Percentiles rank a stretch among this genome's conserved stretches.
These are phyloP conservation scores for Tolypocladium ovalisporum DNA, from an alignment of 2,329 filamentous ascomycete genomes.

Conservation along the genomic window DNA sequence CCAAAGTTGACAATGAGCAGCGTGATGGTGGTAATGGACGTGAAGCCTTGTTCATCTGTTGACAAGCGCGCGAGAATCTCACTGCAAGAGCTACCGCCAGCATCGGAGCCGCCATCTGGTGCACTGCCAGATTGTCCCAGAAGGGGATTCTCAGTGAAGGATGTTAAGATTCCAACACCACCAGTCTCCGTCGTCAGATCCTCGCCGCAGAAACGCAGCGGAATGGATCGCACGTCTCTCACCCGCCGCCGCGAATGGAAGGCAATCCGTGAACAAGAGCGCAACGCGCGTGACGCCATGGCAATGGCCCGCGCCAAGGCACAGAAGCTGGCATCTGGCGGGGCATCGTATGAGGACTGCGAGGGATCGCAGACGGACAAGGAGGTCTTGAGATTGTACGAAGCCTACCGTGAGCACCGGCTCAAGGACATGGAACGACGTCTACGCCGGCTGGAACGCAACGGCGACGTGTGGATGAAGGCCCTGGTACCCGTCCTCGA, in stretches of 20 bases:
- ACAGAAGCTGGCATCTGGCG: slow-evolving; percentile 7
- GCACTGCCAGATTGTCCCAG: neutral
- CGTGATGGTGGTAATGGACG: slow-evolving; percentile 28
- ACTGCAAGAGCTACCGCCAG: neutral
- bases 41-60: slow-evolving; percentile 18
- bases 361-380: slow-evolving; percentile 14
- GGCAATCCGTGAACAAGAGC: slow-evolving; percentile 15
- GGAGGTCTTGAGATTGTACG: slow-evolving; percentile 26
- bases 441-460: slow-evolving; percentile 32
- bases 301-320: slow-evolving; percentile 11
- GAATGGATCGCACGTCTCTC: slow-evolving; percentile 17
- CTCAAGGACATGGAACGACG: slow-evolving; percentile 36
- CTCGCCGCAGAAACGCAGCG: slow-evolving; percentile 11
- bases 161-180: slow-evolving; percentile 16
- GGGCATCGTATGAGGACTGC: slow-evolving; percentile 12
- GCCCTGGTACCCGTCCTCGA: slow-evolving; percentile 34
- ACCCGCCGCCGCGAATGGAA: slow-evolving; percentile 23
- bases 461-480: slow-evolving; percentile 33
- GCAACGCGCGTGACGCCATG: slow-evolving; percentile 11
- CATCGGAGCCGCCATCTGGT: neutral
- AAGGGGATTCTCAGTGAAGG: neutral
- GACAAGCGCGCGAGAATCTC: neutral
- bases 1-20: slow-evolving; percentile 17
- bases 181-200: slow-evolving; percentile 18
- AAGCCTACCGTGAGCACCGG: slow-evolving; percentile 28